Evolutionary conservation across 2,329 filamentous ascomycete species (phyloP).

Genomic region (Neonectria faginata): DNA sequence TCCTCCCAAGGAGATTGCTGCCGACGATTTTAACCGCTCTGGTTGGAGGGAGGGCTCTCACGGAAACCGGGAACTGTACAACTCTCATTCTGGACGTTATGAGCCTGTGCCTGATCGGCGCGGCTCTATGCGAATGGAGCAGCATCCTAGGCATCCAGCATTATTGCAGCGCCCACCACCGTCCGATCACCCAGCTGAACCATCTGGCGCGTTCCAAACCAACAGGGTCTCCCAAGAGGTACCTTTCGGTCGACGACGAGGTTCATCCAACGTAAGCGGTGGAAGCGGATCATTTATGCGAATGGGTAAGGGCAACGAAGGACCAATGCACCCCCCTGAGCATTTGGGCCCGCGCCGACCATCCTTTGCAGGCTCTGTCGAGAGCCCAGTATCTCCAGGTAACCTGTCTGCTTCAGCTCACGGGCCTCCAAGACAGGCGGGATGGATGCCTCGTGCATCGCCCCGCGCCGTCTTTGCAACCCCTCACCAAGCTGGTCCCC

Average conservation of each 20-base stretch:
- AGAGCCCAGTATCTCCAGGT: constrained; percentile 62
- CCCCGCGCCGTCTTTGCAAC: constrained; percentile 57
- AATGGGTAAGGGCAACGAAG: constrained; percentile 57
- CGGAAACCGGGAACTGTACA: constrained; percentile 83
- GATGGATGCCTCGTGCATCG: constrained; percentile 53
- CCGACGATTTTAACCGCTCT: constrained; percentile 90
- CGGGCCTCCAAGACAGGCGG: constrained; percentile 42
- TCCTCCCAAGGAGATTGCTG: constrained; percentile 82
- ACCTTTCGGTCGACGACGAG: constrained; percentile 79
- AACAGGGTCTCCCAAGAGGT: constrained; percentile 75
- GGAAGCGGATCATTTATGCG: constrained; percentile 79
- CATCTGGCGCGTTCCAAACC: constrained; percentile 88
- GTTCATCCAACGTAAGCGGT: constrained; percentile 92
- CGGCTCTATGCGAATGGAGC: constrained; percentile 75
- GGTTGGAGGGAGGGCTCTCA: constrained; percentile 80
- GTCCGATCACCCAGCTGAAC: constrained; percentile 78
- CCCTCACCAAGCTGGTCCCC: constrained; percentile 49
- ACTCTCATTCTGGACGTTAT: constrained; percentile 94
- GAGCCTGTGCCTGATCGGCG: constrained; percentile 88
- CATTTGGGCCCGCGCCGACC: constrained; percentile 58
- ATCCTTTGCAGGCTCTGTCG: constrained; percentile 63
- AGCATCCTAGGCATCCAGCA: constrained; percentile 76
- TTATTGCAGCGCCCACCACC: constrained; percentile 80
- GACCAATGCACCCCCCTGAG: constrained; percentile 57
- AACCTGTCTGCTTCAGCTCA: constrained; percentile 44